phyloP scores from a whole-genome alignment of 2,329 filamentous ascomycete genomes.

The Aspergillus udagawae region DNA sequence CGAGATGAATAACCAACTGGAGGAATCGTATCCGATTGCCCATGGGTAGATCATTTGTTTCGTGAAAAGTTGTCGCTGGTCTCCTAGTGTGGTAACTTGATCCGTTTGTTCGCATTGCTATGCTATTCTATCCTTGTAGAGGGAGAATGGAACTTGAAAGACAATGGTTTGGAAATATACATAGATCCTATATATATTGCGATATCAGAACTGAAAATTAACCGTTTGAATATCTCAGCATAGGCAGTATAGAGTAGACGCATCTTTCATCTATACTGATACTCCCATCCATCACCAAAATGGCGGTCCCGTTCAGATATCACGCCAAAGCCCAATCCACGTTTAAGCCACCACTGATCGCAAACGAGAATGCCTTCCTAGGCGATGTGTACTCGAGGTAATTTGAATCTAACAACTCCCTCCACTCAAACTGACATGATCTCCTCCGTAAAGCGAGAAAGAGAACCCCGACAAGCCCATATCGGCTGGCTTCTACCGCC shows the following conservation, averaged over 20 bases:
- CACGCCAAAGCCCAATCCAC: constrained; percentile 55
- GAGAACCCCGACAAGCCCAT: constrained; percentile 57
- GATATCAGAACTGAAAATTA: not conserved
- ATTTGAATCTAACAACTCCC: not conserved
- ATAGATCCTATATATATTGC: not conserved
- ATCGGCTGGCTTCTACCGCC: constrained; percentile 61
- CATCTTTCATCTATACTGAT: not conserved
- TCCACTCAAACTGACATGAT: not conserved
- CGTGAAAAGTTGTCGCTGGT: not conserved
- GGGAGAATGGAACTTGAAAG: not conserved
- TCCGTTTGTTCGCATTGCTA: not conserved
- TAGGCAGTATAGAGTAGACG: not conserved
- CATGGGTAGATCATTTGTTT: not conserved
- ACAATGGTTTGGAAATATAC: not conserved
- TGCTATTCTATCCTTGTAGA: not conserved
- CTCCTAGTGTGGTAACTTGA: not conserved
- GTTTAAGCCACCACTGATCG: constrained; percentile 62
- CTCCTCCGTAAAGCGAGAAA: constrained; percentile 41
- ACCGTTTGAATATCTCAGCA: not conserved
- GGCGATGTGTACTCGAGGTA: constrained; percentile 59
- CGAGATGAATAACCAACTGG: not conserved
- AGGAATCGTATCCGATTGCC: not conserved
- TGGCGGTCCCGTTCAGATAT: constrained; percentile 47
- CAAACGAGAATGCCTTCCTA: constrained; percentile 65
- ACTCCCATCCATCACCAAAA: constrained; percentile 17